Percentiles rank a stretch among this genome's conserved stretches.
phyloP scores from a whole-genome alignment of 345 rosid genomes.

The Luvunga scandens region DNA sequence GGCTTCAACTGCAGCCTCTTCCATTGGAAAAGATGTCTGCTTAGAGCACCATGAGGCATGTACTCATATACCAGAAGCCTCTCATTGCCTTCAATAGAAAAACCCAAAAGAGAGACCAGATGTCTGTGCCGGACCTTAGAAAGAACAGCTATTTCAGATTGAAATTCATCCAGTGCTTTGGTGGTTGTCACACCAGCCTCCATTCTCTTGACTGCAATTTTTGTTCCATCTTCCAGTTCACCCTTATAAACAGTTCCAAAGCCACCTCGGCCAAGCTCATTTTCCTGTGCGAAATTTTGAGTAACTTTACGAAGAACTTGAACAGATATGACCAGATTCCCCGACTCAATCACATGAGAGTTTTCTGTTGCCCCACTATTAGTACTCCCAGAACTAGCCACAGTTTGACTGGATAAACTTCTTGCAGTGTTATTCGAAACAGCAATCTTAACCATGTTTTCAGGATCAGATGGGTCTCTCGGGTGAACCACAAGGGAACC shows the following conservation, averaged over 20 bases:
- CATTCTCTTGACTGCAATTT: slow-evolving; percentile 57
- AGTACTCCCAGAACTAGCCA: slow-evolving; percentile 30
- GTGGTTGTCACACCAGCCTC: slow-evolving; percentile 33
- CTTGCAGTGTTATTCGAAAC: slow-evolving; percentile 22
- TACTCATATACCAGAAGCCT: slow-evolving; percentile 55
- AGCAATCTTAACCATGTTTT: slow-evolving; percentile 28
- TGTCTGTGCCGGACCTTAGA: slow-evolving; percentile 50
- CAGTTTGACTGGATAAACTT: slow-evolving; percentile 31
- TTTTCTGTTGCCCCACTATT: slow-evolving; percentile 32
- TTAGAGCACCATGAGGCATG: slow-evolving; percentile 53
- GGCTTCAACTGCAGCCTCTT: slow-evolving; percentile 32
- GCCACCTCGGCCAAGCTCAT: slow-evolving; percentile 50
- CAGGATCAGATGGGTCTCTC: slow-evolving; percentile 35
- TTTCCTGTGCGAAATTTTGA: slow-evolving; percentile 32
- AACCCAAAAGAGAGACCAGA: slow-evolving; percentile 48
- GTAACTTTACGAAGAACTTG: slow-evolving; percentile 55
- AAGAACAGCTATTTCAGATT: slow-evolving; percentile 44
- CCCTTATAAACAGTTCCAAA: slow-evolving; percentile 58
- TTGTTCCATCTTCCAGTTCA: slow-evolving; percentile 50
- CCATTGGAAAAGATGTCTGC: slow-evolving; percentile 52
- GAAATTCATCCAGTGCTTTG: slow-evolving; percentile 46
- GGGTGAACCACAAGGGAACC: slow-evolving; percentile 36
- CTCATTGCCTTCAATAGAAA: slow-evolving; percentile 40
- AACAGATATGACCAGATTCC: slow-evolving; percentile 38
- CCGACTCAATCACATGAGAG: slow-evolving; percentile 32